Conservation (phyloP, 2,329 filamentous ascomycete genomes). For the Talaromyces verruculosus region DNA sequence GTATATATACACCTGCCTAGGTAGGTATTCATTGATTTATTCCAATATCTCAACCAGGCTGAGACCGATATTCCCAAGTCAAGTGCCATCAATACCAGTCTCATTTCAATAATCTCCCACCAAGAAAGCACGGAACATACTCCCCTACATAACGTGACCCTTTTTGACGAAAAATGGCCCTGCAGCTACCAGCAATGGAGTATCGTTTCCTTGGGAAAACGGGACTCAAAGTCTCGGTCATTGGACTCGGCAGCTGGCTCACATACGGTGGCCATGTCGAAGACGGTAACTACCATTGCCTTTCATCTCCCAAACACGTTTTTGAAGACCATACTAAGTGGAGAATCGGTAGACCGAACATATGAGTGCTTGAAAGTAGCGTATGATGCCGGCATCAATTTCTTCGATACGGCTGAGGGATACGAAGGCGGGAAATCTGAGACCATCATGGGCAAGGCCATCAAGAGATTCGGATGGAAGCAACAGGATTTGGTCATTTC, state of each 20-base stretch:
- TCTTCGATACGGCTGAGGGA: constrained; percentile 56
- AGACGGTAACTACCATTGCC: constrained; percentile 49
- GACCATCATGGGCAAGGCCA: constrained; percentile 56
- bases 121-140: not conserved
- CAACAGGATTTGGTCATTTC: constrained; percentile 59
- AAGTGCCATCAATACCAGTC: not conserved
- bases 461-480: constrained; percentile 60
- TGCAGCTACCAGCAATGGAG: constrained; percentile 51
- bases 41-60: too few species aligned
- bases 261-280: constrained; percentile 76
- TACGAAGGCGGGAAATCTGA: constrained; percentile 57
- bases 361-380: constrained; percentile 52
- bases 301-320: not conserved
- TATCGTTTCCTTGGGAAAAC: constrained; percentile 71
- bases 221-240: constrained; percentile 67
- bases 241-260: constrained; percentile 63
- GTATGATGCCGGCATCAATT: constrained; percentile 59
- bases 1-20: not conserved
- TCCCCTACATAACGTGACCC: not conserved
- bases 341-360: constrained; percentile 28
- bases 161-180: not conserved
- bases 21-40: too few species aligned
- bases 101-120: not conserved
- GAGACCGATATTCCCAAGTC: not conserved
- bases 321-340: not conserved